These are phyloP conservation scores for Boechera stricta DNA, from an alignment of 345 rosid species.

Conservation along the genomic window DNA sequence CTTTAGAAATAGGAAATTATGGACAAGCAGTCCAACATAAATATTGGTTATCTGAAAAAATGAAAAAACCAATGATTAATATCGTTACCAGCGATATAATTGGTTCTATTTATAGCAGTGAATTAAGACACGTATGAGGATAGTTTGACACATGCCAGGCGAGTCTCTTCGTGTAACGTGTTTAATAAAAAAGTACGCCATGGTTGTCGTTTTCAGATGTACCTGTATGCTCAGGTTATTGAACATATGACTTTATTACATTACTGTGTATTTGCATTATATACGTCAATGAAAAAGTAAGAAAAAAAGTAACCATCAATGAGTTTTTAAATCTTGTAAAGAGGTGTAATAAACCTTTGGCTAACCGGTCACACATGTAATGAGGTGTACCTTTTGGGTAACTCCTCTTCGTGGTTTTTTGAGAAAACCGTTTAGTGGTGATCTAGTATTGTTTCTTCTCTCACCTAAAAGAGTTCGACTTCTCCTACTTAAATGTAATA, in stretches of 20 bases:
- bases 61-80: background rate
- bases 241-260: background rate
- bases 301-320: too few relatives aligned
- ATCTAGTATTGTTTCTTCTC: background rate
- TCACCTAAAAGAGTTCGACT: background rate
- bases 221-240: slow-evolving; percentile 1
- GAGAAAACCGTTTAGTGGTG: background rate
- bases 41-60: too few relatives aligned
- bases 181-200: background rate
- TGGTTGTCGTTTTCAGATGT: slow-evolving; percentile 1
- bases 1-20: too few relatives aligned
- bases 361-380: too few relatives aligned
- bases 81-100: slow-evolving; percentile 9
- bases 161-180: slow-evolving; percentile 2
- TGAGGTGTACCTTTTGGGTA: too few relatives aligned
- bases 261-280: background rate
- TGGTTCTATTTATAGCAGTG: slow-evolving; percentile 1
- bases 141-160: background rate
- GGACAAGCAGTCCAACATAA: too few relatives aligned
- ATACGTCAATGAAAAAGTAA: too few relatives aligned
- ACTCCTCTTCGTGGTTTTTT: background rate
- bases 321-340: too few relatives aligned
- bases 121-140: slow-evolving; percentile 31
- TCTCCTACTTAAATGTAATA: background rate
- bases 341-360: too few relatives aligned